Evolutionary conservation across 108 stramenopile genomes (phyloP).

Genomic region (Mayamaea pseudoterrestris): DNA sequence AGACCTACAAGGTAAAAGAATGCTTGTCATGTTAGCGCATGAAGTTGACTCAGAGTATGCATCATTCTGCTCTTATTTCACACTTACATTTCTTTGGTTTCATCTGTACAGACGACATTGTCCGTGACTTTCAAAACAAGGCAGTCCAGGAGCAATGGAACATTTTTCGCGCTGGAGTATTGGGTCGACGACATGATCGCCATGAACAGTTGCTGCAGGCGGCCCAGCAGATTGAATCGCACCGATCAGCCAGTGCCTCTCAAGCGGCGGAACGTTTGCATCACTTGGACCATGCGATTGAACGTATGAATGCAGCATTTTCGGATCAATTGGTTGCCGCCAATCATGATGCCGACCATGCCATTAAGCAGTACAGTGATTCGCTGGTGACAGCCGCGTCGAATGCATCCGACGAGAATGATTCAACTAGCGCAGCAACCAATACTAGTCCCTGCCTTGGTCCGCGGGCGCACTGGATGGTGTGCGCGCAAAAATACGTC

Average conservation of each 20-base stretch:
- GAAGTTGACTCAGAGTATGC: too few relatives aligned
- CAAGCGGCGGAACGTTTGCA: not conserved
- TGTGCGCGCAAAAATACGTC: slow-evolving; percentile 7
- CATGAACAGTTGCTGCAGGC: not conserved
- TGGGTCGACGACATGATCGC: slow-evolving; percentile 3
- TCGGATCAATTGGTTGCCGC: slow-evolving; percentile 1
- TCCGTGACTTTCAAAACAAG: slow-evolving; percentile 8
- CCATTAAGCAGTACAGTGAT: not conserved
- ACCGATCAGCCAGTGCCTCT: not conserved
- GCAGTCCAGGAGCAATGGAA: slow-evolving; percentile 7
- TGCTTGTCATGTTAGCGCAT: too few relatives aligned
- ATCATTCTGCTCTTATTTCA: too few relatives aligned
- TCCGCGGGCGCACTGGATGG: slow-evolving; percentile 8
- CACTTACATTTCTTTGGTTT: not conserved
- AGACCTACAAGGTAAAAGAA: not conserved
- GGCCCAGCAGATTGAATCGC: not conserved
- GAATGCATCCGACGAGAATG: not conserved
- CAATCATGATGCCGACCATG: not conserved
- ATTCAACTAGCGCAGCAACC: not conserved
- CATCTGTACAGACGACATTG: slow-evolving; percentile 3
- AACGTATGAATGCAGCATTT: slow-evolving; percentile 4
- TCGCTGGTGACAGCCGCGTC: not conserved
- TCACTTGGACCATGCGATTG: not conserved
- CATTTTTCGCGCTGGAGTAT: not conserved
- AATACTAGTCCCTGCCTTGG: slow-evolving; percentile 5